These are phyloP conservation scores for Beauveria medogensis DNA, from an alignment of 2,329 filamentous ascomycete species.

Conservation along the genomic window DNA sequence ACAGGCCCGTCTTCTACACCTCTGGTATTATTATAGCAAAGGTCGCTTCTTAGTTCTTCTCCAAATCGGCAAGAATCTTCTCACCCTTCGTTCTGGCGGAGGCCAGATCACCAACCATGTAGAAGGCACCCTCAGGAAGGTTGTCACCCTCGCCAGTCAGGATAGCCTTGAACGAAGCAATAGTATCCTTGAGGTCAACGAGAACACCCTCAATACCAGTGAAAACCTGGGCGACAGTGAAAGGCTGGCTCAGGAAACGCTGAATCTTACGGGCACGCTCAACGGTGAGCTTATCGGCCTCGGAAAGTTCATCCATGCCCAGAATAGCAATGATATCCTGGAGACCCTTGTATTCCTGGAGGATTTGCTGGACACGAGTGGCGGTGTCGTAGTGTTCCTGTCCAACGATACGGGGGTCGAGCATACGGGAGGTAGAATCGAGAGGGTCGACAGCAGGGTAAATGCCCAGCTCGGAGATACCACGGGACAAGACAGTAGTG, in stretches of 20 bases:
- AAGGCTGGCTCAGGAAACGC: constrained; percentile 99
- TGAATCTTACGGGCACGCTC: constrained; percentile 99
- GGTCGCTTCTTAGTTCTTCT: constrained; percentile 45
- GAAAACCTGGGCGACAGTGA: constrained; percentile 81
- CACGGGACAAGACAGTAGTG: constrained; percentile 99
- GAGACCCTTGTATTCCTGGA: constrained; percentile 99
- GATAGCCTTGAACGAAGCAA: constrained; percentile 94
- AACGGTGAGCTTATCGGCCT: constrained; percentile 98
- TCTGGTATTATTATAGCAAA: constrained; percentile 28
- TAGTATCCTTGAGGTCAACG: constrained; percentile 98
- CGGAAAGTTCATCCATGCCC: constrained; percentile 99
- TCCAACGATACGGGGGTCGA: constrained; percentile 97
- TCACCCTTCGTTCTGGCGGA: constrained; percentile 94
- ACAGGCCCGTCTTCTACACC: constrained; percentile 35
- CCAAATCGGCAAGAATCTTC: constrained; percentile 97
- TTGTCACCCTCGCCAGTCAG: constrained; percentile 90
- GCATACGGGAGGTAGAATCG: constrained; percentile 98
- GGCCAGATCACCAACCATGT: constrained; percentile 97
- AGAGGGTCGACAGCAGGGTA: constrained; percentile 99
- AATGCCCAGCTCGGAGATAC: constrained; percentile 99
- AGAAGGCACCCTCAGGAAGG: constrained; percentile 88
- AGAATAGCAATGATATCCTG: constrained; percentile 99
- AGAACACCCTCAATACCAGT: constrained; percentile 92
- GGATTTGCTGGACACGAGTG: constrained; percentile 94
- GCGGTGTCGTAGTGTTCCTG: constrained; percentile 96